A percentile compares a stretch with the other conserved stretches of the same genome.
phyloP scores from a whole-genome alignment of 2,329 filamentous ascomycete genomes.

The Fusarium ramigenum region DNA sequence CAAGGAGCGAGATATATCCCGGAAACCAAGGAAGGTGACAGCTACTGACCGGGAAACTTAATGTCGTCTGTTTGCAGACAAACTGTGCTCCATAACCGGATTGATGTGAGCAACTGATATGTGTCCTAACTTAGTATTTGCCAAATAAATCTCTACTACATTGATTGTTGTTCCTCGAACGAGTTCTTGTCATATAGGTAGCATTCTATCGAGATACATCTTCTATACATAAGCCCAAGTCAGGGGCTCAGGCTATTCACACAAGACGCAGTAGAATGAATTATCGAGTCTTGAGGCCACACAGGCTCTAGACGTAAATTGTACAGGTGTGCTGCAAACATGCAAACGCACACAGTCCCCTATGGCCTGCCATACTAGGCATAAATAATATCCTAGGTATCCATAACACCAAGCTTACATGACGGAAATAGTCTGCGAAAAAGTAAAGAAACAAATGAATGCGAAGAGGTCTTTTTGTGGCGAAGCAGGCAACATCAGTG shows the following conservation, averaged over 20 bases:
- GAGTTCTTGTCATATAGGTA: neutral
- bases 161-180: neutral
- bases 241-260: neutral
- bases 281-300: conserved; percentile 11
- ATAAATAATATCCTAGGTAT: conserved; percentile 44
- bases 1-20: neutral
- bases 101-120: neutral
- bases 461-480: neutral
- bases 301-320: conserved; percentile 25
- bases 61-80: neutral
- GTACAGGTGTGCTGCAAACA: conserved; percentile 27
- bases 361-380: conserved; percentile 20
- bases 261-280: neutral
- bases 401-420: conserved; percentile 50
- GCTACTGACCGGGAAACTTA: neutral
- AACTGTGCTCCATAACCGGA: neutral
- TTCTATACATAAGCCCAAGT: neutral
- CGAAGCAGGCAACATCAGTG: neutral
- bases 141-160: neutral
- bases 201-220: neutral
- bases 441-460: conserved; percentile 13
- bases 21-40: neutral
- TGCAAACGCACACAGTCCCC: conserved; percentile 13
- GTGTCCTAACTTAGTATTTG: neutral
- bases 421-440: conserved; percentile 24